Conservation (phyloP, 208 protist genomes). For the Leishmania guyanensis region DNA sequence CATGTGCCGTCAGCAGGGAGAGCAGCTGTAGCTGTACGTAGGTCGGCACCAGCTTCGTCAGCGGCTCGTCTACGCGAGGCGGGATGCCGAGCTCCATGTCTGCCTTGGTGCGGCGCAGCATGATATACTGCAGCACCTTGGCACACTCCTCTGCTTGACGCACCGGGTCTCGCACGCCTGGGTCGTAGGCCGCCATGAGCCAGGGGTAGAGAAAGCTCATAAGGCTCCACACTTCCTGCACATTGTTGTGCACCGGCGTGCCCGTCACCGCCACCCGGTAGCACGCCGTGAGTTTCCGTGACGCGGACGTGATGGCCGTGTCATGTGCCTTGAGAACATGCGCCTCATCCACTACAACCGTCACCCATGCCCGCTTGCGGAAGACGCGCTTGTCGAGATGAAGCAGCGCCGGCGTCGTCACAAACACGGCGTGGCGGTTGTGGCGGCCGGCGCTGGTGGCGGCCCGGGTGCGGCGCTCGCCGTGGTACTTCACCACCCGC, state of each 20-base stretch:
- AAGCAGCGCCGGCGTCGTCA: constrained; percentile 96
- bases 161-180: constrained; percentile 43
- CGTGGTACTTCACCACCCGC: constrained; percentile 93
- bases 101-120: constrained; percentile 97
- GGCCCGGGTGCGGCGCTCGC: constrained; percentile 54
- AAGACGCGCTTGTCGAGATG: constrained; percentile 84
- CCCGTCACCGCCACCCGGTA: constrained; percentile 92
- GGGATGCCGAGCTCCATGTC: constrained; percentile 97
- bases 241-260: constrained; percentile 97
- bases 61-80: constrained; percentile 91
- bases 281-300: constrained; percentile 79
- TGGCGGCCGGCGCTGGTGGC: constrained; percentile 33
- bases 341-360: constrained; percentile 96
- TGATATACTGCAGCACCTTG: constrained; percentile 80
- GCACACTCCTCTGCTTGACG: constrained; percentile 65
- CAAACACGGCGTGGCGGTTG: constrained; percentile 89
- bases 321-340: constrained; percentile 94
- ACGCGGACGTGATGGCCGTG: constrained; percentile 56
- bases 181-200: constrained; percentile 68
- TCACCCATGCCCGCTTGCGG: constrained; percentile 89
- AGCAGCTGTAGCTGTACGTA: constrained; percentile 82
- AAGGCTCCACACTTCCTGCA: constrained; percentile 95
- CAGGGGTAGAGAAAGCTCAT: constrained; percentile 95
- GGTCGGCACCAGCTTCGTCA: constrained; percentile 65
- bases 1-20: constrained; percentile 55